Base-by-base conservation (phyloP, 1,139 yeast species). In the Magnusiomyces tetraspermus region DNA sequence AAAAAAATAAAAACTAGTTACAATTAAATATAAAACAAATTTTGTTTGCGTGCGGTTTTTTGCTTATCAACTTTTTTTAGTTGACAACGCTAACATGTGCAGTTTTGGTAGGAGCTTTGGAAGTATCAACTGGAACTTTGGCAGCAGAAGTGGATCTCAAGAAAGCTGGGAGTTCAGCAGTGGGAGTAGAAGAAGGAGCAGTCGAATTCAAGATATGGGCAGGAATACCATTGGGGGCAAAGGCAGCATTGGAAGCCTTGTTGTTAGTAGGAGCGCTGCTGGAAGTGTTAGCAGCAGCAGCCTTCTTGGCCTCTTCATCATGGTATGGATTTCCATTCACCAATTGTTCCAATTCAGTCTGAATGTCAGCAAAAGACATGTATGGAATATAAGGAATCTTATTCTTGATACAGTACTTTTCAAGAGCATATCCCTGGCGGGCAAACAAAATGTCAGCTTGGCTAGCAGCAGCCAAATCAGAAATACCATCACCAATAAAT, bases 361-460 rank as follows among this genome's bases (percentile, higher is more conserved):
- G 63, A 53, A 73, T 67, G 50, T 73, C 75, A 52, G 64, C 65
- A 62, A 72, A 72, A 24, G 73, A 64, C 58, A 70, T 70, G 57
- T 69, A 72, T 15, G 76, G 71, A 51, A 71, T 69, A 59, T 71
- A 72, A 6, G 73, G 72, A 51, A 72, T 69, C 52, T 62, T 63
- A 61, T 73, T 65, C 59, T 71, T 68, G 49, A 66, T 56, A 60
- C 76, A 72, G 64, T 70, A 71, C 53, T 68, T 64, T 61, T 72
- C 76, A 36, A 72, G 65, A 47, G 68, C 65, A 36, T 71, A 67
- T 10, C 75, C 76, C 41, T 66, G 63, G 55, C 76, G 66, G 26
- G 76, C 76, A 60, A 73, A 72, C 51, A 72, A 60, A 48, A 72
- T 67, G 53, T 72, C 76, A 10, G 76, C 76, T 58, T 72, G 71